phyloP scores from a whole-genome alignment of 2,329 filamentous ascomycete species.

The Sporothrix schenckii region DNA sequence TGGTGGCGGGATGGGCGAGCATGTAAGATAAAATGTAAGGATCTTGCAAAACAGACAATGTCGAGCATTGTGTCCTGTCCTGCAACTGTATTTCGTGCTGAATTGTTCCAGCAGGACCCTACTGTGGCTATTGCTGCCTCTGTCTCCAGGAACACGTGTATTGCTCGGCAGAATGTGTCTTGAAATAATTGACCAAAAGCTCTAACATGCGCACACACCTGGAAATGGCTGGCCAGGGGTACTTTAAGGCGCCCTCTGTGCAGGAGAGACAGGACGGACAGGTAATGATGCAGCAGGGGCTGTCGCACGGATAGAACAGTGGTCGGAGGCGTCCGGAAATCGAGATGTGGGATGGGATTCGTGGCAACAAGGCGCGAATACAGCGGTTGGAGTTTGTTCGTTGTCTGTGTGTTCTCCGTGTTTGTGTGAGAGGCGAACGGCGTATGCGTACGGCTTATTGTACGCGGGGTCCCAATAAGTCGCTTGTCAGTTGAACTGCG shows the following conservation, averaged over 20 bases:
- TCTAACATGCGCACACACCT: background rate
- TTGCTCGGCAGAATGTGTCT: background rate
- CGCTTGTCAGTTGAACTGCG: background rate
- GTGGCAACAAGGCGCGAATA: background rate
- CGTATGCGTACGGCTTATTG: background rate
- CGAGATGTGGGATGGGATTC: constrained; percentile 27
- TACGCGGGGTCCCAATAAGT: background rate
- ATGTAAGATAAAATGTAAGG: background rate
- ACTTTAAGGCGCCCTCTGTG: background rate
- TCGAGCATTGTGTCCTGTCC: background rate
- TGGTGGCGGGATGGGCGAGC: background rate
- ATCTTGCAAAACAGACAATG: background rate
- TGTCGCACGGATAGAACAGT: background rate
- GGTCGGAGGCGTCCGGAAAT: background rate
- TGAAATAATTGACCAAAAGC: background rate
- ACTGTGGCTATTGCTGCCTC: no score
- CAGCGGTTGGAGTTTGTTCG: constrained; percentile 2
- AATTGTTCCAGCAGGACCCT: no score
- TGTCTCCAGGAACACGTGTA: background rate
- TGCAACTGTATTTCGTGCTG: no score
- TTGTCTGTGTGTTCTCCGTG: constrained; percentile 9
- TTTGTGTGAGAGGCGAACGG: background rate
- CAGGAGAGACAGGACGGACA: constrained; percentile 5
- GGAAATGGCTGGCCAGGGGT: background rate
- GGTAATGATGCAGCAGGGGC: constrained; percentile 7